phyloP scores from a whole-genome alignment of 495 filamentous ascomycete genomes.

The Neurospora sp. region DNA sequence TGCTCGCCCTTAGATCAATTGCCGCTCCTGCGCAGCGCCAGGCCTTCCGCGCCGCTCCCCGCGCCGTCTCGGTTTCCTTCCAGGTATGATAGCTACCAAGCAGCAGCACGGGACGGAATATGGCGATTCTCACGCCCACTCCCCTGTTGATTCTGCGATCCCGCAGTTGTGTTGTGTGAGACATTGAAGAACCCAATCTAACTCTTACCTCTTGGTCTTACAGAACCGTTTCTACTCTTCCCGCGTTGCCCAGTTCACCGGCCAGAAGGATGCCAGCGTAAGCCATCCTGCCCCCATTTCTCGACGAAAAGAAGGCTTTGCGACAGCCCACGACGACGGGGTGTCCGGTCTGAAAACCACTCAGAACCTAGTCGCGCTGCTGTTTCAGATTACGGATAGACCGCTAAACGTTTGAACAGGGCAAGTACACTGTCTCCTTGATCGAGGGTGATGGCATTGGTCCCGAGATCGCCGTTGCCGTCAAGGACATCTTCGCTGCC shows the following conservation, averaged over 20 bases:
- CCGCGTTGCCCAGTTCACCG: constrained; percentile 84
- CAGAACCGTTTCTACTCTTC: constrained; percentile 26
- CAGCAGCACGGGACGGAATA: not conserved
- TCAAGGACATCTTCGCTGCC: constrained; percentile 95
- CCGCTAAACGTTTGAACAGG: constrained; percentile 42
- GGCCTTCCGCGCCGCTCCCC: constrained; percentile 35
- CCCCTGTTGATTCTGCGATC: not conserved
- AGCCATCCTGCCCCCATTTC: constrained; percentile 19
- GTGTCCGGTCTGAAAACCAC: constrained; percentile 31
- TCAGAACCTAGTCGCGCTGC: constrained; percentile 19
- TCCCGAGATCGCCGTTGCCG: constrained; percentile 91
- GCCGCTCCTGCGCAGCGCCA: constrained; percentile 44
- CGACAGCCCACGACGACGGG: constrained; percentile 1
- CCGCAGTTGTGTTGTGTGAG: not conserved
- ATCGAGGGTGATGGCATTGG: constrained; percentile 99
- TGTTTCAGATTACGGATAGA: not conserved
- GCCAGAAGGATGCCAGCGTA: constrained; percentile 81
- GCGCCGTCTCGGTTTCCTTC: constrained; percentile 34
- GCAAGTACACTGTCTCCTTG: constrained; percentile 87
- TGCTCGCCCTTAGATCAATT: constrained; percentile 42
- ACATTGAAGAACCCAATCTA: not conserved
- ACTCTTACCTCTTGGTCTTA: not conserved
- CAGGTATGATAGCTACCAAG: constrained; percentile 27
- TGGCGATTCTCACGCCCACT: not conserved
- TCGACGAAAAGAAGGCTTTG: constrained; percentile 2